Evolutionary conservation across 148 eudicot genomes (phyloP).

Genomic region (Euryodendron excelsum): DNA sequence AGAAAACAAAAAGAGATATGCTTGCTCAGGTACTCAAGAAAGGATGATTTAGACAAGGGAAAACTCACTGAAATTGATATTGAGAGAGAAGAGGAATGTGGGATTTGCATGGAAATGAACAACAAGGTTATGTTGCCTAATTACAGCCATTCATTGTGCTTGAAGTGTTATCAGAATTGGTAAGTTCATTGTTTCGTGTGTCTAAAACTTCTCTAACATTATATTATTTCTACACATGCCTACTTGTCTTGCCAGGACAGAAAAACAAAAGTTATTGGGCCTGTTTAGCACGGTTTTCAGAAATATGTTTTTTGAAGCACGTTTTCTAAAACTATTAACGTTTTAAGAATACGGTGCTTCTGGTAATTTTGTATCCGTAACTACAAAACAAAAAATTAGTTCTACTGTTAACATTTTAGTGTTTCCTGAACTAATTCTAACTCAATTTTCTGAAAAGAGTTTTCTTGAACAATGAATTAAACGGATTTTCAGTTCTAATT

Average conservation of each 20-base stretch:
- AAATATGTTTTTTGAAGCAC: background rate
- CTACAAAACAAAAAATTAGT: background rate
- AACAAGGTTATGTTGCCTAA: constrained; percentile 49
- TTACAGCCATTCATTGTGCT: constrained; percentile 36
- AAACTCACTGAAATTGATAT: constrained; percentile 42
- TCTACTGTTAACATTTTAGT: no score
- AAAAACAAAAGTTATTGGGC: no score
- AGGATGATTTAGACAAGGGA: constrained; percentile 28
- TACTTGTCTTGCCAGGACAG: background rate
- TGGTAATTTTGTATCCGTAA: background rate
- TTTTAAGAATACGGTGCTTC: background rate
- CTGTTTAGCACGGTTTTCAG: background rate
- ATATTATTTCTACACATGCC: background rate
- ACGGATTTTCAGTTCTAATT: background rate
- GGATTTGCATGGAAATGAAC: constrained; percentile 67
- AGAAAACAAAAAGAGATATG: constrained; percentile 61
- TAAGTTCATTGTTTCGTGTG: constrained; percentile 11
- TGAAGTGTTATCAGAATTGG: constrained; percentile 42
- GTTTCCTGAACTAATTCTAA: background rate
- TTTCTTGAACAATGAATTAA: background rate
- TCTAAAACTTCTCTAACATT: background rate
- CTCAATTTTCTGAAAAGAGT: background rate
- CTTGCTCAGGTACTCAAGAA: constrained; percentile 41
- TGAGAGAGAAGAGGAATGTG: constrained; percentile 71
- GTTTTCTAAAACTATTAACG: background rate